phyloP scores from a whole-genome alignment of 179 eudicot genomes.

The Vitellaria paradoxa region DNA sequence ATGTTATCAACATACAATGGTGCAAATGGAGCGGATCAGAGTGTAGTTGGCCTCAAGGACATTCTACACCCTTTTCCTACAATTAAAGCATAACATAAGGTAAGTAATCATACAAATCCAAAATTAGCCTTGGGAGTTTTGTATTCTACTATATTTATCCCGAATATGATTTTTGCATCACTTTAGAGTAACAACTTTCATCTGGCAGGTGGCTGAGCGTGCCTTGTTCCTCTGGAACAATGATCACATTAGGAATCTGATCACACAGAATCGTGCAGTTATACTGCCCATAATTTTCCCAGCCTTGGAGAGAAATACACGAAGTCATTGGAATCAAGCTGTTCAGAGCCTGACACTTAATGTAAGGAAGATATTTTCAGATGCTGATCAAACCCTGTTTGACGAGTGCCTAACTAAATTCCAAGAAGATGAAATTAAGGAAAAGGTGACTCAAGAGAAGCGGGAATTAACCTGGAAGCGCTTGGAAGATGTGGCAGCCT shows the following conservation, averaged over 20 bases:
- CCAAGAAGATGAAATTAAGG: constrained; percentile 36
- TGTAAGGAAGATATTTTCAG: constrained; percentile 38
- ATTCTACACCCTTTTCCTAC: neutral
- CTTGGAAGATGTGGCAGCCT: constrained; percentile 33
- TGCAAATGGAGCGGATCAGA: too few relatives aligned
- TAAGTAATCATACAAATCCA: neutral
- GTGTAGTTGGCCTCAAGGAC: neutral
- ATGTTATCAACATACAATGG: too few relatives aligned
- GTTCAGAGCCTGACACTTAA: constrained; percentile 42
- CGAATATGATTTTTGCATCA: neutral
- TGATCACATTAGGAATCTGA: constrained; percentile 37
- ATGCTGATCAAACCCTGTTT: constrained; percentile 32
- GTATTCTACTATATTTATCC: neutral
- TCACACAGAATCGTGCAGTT: constrained; percentile 34
- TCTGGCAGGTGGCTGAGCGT: constrained; percentile 39
- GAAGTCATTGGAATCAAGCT: constrained; percentile 42
- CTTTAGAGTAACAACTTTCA: neutral
- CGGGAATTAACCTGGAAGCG: constrained; percentile 34
- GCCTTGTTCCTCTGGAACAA: constrained; percentile 41
- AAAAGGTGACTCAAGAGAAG: constrained; percentile 18
- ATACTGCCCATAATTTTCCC: constrained; percentile 42
- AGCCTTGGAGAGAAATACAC: constrained; percentile 35
- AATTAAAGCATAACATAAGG: neutral
- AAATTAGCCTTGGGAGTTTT: neutral
- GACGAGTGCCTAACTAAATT: constrained; percentile 33